Evolutionary conservation across 371 early-diverging fungal species (phyloP).

Genomic region (Lichtheimia hyalospora): DNA sequence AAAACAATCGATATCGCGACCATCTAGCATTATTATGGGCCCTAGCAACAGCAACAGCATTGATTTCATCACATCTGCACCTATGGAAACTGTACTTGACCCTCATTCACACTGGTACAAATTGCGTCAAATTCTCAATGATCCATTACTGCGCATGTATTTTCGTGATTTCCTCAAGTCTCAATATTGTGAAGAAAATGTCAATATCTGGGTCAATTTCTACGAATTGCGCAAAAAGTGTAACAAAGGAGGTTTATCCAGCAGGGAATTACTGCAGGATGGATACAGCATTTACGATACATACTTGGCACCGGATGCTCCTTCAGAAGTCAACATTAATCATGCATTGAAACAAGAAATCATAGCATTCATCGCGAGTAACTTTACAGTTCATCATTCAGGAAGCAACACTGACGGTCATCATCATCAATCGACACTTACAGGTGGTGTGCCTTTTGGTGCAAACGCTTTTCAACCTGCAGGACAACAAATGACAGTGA

Average conservation of each 20-base stretch:
- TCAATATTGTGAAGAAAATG: slow-evolving; percentile 62
- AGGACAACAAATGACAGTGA: slow-evolving; percentile 31
- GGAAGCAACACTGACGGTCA: background rate
- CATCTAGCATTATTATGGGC: slow-evolving; percentile 6
- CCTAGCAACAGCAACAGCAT: background rate
- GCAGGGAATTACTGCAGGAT: slow-evolving; percentile 49
- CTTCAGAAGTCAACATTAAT: slow-evolving; percentile 61
- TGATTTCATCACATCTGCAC: slow-evolving; percentile 17
- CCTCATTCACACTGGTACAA: slow-evolving; percentile 18
- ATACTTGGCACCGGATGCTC: slow-evolving; percentile 55
- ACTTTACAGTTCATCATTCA: slow-evolving; percentile 10
- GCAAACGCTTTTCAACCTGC: slow-evolving; percentile 23
- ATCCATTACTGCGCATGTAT: slow-evolving; percentile 51
- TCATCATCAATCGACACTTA: background rate
- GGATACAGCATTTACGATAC: slow-evolving; percentile 62
- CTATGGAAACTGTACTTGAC: slow-evolving; percentile 7
- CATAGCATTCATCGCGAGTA: slow-evolving; percentile 9
- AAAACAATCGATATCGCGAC: slow-evolving; percentile 6
- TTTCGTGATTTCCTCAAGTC: slow-evolving; percentile 65
- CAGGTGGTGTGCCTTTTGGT: slow-evolving; percentile 24
- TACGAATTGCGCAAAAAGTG: slow-evolving; percentile 36
- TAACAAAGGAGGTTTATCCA: slow-evolving; percentile 27
- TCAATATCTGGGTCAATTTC: slow-evolving; percentile 59
- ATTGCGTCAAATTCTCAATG: slow-evolving; percentile 62
- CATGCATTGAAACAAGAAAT: slow-evolving; percentile 46